Base-by-base conservation (phyloP, 1,284 basidiomycete genomes). In the Schizopora paradoxa region DNA sequence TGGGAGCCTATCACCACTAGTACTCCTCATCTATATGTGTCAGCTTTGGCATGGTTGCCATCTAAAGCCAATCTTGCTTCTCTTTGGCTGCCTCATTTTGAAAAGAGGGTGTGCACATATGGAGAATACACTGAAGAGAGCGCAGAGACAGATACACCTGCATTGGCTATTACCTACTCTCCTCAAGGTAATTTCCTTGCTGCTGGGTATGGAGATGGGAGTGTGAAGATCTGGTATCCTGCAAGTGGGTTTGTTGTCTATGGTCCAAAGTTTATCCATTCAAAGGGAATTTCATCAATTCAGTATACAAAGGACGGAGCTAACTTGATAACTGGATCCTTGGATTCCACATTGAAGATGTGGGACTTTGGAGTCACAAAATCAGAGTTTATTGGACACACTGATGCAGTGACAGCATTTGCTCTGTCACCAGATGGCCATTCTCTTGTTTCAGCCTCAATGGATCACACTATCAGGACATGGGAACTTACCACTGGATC, bases 311-410 rank as follows among this genome's bases (percentile, higher is more conserved):
- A 38, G 21, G 40, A 47, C 22, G 45, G 45, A 7, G 4, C 14
- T 7, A 25, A 26, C 13, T 5, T 47, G 6, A 29, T 34, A 11
- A 29, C 45, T 22, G 10, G 29, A 23, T 48, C 47, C 5, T 3
- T 13, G 5, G 47, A 48, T 25, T 11, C 14, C 16, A 45, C 36
- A 2, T 29, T 47, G 26, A 33, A 35, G 22, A 62, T 58, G 49
- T 70, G 68, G 33, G 33, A 35, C 5, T n/a, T n/a, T n/a, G n/a
- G n/a, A n/a, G n/a, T n/a, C n/a, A n/a, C n/a, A n/a, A n/a, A n/a
- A n/a, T n/a, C n/a, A n/a, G n/a, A n/a, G 6, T 23, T 29, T 8
- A 19, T 31, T 45, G n/a, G n/a, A n/a, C 28, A 31, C 14, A 31
- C 8, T 31, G 8, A 31, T 31, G 28, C n/a, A n/a, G 28, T 31